Percentiles rank a stretch among this genome's conserved stretches.
These are phyloP conservation scores for Aureoboletus auriporus DNA, from an alignment of 768 basidiomycete genomes.

Conservation along the genomic window DNA sequence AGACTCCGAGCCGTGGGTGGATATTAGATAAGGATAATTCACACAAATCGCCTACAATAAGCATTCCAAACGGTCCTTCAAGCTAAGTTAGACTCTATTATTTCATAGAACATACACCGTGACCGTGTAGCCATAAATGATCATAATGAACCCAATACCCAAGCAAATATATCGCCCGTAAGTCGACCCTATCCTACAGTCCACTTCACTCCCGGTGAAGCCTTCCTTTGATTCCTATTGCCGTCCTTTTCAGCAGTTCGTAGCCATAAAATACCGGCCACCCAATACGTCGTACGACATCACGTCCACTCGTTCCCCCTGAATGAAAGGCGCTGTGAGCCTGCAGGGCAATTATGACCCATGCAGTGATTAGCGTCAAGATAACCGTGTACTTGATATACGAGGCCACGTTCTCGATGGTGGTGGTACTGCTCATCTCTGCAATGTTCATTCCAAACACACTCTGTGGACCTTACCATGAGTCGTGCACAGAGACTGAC, in stretches of 20 bases:
- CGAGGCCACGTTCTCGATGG: conserved; percentile 28
- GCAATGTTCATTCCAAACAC: conserved; percentile 26
- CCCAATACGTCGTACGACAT: conserved; percentile 7
- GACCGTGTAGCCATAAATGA: too few species aligned
- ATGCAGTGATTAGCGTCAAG: conserved; percentile 48
- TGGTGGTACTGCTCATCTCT: conserved; percentile 24
- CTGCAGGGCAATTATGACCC: conserved; percentile 55
- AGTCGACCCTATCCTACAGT: too few species aligned
- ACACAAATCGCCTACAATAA: too few species aligned
- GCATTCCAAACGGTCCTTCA: too few species aligned
- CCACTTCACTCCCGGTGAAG: neutral
- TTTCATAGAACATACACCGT: too few species aligned
- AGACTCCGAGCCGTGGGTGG: too few species aligned
- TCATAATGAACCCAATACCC: too few species aligned
- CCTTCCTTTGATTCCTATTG: neutral
- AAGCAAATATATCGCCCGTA: too few species aligned
- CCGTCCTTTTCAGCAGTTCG: neutral
- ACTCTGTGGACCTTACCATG: conserved; percentile 22
- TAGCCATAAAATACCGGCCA: conserved; percentile 18
- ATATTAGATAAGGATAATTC: too few species aligned
- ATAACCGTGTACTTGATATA: conserved; percentile 42
- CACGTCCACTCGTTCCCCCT: neutral
- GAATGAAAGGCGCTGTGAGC: conserved; percentile 20
- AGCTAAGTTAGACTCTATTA: too few species aligned
- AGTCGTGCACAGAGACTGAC: neutral